These are phyloP conservation scores for Hemileccinum rubropunctum DNA, from an alignment of 768 basidiomycete species.

Conservation along the genomic window DNA sequence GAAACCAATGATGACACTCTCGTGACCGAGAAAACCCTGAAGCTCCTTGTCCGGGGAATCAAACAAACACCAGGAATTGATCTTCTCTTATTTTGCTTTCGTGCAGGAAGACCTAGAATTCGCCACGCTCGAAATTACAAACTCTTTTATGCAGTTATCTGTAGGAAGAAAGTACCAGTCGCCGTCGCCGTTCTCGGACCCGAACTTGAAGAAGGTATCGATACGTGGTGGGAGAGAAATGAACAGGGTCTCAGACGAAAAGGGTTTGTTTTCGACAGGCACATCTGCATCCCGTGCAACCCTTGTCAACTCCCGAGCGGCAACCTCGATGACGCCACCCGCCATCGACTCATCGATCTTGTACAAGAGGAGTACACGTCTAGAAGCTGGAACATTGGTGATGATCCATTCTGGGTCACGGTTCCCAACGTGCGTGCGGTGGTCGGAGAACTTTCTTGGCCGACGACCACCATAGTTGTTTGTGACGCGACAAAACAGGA, in stretches of 20 bases:
- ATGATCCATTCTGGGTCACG: constrained; percentile 9
- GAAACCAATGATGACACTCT: constrained; percentile 10
- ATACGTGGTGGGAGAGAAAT: constrained; percentile 31
- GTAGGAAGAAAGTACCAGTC: constrained; percentile 29
- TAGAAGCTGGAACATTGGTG: constrained; percentile 14
- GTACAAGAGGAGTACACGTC: constrained; percentile 8
- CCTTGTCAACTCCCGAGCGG: background rate
- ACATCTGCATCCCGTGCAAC: constrained; percentile 22
- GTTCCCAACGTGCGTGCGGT: constrained; percentile 17
- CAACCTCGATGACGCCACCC: background rate
- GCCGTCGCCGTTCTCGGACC: constrained; percentile 32
- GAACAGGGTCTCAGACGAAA: constrained; percentile 11
- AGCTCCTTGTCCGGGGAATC: constrained; percentile 13
- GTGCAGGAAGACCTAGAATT: constrained; percentile 19
- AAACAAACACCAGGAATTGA: constrained; percentile 14
- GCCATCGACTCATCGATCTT: constrained; percentile 4
- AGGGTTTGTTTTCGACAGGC: constrained; percentile 24
- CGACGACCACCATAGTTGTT: constrained; percentile 19
- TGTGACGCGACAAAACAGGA: constrained; percentile 13
- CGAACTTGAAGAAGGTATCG: constrained; percentile 21
- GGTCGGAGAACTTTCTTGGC: constrained; percentile 16
- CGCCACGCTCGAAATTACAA: constrained; percentile 26
- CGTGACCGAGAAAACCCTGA: constrained; percentile 15
- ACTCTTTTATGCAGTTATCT: constrained; percentile 31
- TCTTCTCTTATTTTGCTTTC: constrained; percentile 30